These are phyloP conservation scores for Didymella exigua DNA, from an alignment of 2,329 filamentous ascomycete genomes.

Conservation along the genomic window DNA sequence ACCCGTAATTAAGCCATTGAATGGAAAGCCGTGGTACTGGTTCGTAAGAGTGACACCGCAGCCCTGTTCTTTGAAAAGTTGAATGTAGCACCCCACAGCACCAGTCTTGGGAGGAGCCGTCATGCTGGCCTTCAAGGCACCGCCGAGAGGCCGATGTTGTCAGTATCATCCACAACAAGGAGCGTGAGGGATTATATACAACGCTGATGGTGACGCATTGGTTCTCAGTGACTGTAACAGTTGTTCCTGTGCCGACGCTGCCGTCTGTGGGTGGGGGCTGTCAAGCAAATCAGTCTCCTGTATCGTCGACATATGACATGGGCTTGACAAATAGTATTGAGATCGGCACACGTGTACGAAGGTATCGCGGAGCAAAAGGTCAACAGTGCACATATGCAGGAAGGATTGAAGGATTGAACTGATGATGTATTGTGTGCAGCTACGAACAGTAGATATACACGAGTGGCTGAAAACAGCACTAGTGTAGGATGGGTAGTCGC, in stretches of 20 bases:
- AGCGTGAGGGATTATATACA: not conserved
- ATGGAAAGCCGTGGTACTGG: slow-evolving; percentile 7
- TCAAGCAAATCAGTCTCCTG: not conserved
- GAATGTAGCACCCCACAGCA: slow-evolving; percentile 3
- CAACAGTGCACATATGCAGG: too few species aligned
- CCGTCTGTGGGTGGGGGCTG: not conserved
- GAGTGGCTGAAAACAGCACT: too few species aligned
- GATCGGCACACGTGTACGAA: not conserved
- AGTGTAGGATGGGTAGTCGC: too few species aligned
- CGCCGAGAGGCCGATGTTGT: not conserved
- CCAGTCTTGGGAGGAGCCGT: slow-evolving; percentile 1
- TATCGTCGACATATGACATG: too few species aligned
- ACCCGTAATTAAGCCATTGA: not conserved
- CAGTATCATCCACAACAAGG: not conserved
- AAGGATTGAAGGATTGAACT: too few species aligned
- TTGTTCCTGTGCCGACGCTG: not conserved
- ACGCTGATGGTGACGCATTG: slow-evolving; percentile 1
- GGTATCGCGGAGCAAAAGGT: too few species aligned
- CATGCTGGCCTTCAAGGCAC: slow-evolving; percentile 10
- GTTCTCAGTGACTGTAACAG: not conserved
- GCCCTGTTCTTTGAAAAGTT: slow-evolving; percentile 4
- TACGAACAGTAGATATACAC: too few species aligned
- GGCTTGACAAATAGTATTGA: not conserved
- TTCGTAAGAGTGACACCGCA: slow-evolving; percentile 11
- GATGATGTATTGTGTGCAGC: too few species aligned